Base-by-base conservation (phyloP, 1,139 yeast genomes). In the Blastobotrys persicus region DNA sequence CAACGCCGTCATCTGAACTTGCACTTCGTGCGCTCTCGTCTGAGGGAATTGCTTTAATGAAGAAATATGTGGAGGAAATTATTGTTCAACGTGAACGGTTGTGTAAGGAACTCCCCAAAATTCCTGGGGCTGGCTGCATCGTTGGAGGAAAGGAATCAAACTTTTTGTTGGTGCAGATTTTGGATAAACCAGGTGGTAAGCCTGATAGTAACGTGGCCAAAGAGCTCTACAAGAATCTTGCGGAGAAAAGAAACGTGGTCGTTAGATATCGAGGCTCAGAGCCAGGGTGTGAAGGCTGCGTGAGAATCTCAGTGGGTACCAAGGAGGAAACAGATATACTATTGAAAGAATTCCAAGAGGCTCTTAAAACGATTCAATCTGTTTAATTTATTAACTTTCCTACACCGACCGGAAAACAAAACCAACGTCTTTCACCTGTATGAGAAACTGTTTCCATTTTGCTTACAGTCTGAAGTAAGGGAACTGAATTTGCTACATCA, bases 61-160 rank as follows among this genome's bases (percentile, higher is more conserved):
- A 78, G 58, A 53, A 63, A 2, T 75, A 73, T 48, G 85, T 84
- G 11, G 62, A 62, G 0, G 65, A 66, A 16, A 80, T 89, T 43
- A 72, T 71, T 19, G 62, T 60, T 1, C 85, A 91, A 67, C 78
- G 96, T 56, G 61, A 59, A 0, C 58, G 73, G 20, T 71, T 92
- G 33, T 68, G 84, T 43, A 61, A 72, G 12, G 77, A 74, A 46
- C 70, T 91, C 35, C 75, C 78, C 12, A 65, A 74, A 17, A 64
- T 87, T 38, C 59, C 61, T n/a, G 81, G 85, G 4, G 75, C 92
- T 31, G 95, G 95, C 31, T 75, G 75, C 53, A 79, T 85, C 53
- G 77, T 88, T 47, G 98, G 98, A 37, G 98, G 98, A 1, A 67
- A 79, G 47, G 96, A 88, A 63, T 83, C 98, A 2, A 92, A 92